Base-by-base conservation (phyloP, 2,329 filamentous ascomycete genomes). In the Zalaria obscura region DNA sequence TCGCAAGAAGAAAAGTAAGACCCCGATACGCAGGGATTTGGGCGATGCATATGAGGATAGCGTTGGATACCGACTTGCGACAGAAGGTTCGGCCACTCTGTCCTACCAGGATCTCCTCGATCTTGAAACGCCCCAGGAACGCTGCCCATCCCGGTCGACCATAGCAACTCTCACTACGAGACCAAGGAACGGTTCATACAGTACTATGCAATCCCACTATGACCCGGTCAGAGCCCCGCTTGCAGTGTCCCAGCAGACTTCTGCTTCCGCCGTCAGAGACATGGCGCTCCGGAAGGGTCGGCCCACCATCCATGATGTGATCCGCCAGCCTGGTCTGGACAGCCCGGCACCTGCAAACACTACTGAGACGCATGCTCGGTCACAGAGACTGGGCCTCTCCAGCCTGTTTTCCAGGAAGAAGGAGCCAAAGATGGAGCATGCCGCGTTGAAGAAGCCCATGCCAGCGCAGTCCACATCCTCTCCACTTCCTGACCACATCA, bases 201-300 rank as follows among this genome's bases (percentile, higher is more conserved):
- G 58, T 6, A 64, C 61, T 29, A 52, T 64, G 49, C 60, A 57
- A 40, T 64, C 63, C 28, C 60, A 64, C 47, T 65, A 67, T 51
- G 63, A 67, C 40, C 48, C 64, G 28, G 55, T 59, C 35, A 59
- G 46, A 37, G 60, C 58, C 28, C 63, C 65, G 6, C 49, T 62
- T 27, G 52, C 55, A 36, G 57, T 67, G 28, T 65, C 64, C 0
- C 64, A 67, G 52, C 64, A 67, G 44, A 65, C 62, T 3, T 65
- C 63, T 25, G 58, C 58, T 35, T 67, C 66, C 35, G 59, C 64
- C 5, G 56, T 64, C 5, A 58, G 63, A 36, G 64, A 67, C 40
- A 62, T 59, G 55, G 63, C 43, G 25, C 40, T 45, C n/a, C 28
- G 39, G 7, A 38, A 33, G 32, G 34, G 36, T 10, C 35, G 34